Conservation (phyloP, 2,329 filamentous ascomycete species). For the Colletotrichum ledebouriae region DNA sequence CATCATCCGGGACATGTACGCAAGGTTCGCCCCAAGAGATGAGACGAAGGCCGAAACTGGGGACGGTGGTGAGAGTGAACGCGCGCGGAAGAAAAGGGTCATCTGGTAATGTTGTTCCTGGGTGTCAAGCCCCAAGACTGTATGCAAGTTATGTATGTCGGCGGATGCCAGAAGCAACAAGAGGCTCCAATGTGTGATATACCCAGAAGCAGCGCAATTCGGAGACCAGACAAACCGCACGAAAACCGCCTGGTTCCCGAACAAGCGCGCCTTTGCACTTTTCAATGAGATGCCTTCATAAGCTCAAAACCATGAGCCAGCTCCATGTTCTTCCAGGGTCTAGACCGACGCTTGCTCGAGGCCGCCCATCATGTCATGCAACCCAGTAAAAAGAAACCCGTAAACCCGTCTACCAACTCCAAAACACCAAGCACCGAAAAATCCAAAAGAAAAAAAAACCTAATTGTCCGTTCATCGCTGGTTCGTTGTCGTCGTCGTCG, state of each 20-base stretch:
- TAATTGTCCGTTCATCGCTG: neutral
- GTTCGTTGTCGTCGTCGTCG: slow-evolving; percentile 5
- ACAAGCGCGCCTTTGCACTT: neutral
- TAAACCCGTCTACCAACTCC: neutral
- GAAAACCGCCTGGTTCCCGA: too few species aligned
- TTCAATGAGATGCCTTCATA: neutral
- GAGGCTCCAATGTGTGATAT: neutral
- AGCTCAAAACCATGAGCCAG: neutral
- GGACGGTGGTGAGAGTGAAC: too few species aligned
- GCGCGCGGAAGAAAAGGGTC: neutral
- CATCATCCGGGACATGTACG: too few species aligned
- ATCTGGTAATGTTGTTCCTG: neutral
- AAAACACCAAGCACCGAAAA: neutral
- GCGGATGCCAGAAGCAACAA: neutral
- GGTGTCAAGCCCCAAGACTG: too few species aligned
- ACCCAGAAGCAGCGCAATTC: neutral
- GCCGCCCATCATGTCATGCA: slow-evolving; percentile 17
- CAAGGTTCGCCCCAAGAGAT: too few species aligned
- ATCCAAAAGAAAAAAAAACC: slow-evolving; percentile 7
- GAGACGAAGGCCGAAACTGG: too few species aligned
- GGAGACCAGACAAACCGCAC: too few species aligned
- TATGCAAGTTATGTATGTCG: neutral
- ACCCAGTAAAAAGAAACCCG: neutral
- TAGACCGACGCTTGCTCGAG: slow-evolving; percentile 40
- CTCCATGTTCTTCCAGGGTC: slow-evolving; percentile 7